Conservation (phyloP, 2,329 filamentous ascomycete genomes). For the Fonsecaea nubica region DNA sequence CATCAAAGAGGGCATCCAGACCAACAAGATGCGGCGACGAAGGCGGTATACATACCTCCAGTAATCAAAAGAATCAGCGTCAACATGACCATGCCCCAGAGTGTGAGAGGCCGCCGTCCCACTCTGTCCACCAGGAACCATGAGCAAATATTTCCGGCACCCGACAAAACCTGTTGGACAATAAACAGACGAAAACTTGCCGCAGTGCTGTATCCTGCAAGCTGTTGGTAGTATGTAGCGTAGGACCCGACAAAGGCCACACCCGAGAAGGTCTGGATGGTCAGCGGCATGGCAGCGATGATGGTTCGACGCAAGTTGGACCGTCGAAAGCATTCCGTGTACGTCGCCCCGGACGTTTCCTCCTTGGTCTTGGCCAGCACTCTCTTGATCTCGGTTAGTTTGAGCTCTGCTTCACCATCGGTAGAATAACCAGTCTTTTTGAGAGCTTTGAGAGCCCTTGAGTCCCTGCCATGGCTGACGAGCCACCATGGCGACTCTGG, state of each 20-base stretch:
- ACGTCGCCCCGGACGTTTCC: constrained; percentile 40
- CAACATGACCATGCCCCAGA: constrained; percentile 59
- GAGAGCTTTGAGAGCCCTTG: constrained; percentile 45
- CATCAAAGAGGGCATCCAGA: not conserved
- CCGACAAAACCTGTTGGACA: constrained; percentile 49
- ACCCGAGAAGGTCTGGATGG: constrained; percentile 45
- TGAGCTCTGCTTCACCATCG: constrained; percentile 17
- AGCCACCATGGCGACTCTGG: constrained; percentile 49
- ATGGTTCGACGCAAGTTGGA: constrained; percentile 49
- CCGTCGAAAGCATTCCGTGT: constrained; percentile 44
- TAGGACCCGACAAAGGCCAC: constrained; percentile 45
- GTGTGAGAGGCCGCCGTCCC: constrained; percentile 50
- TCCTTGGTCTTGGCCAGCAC: constrained; percentile 43
- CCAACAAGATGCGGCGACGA: not conserved
- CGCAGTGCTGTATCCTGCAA: constrained; percentile 45
- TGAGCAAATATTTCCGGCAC: constrained; percentile 44
- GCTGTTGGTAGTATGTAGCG: constrained; percentile 56
- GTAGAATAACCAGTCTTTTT: constrained; percentile 39
- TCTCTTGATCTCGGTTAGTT: constrained; percentile 46
- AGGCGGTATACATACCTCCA: constrained; percentile 41
- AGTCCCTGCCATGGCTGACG: constrained; percentile 44
- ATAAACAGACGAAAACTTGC: constrained; percentile 49
- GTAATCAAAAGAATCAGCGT: constrained; percentile 54
- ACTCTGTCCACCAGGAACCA: constrained; percentile 43
- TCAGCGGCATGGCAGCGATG: constrained; percentile 48